Base-by-base conservation (phyloP, 2,329 filamentous ascomycete genomes). In the Arthrinium puccinioides region DNA sequence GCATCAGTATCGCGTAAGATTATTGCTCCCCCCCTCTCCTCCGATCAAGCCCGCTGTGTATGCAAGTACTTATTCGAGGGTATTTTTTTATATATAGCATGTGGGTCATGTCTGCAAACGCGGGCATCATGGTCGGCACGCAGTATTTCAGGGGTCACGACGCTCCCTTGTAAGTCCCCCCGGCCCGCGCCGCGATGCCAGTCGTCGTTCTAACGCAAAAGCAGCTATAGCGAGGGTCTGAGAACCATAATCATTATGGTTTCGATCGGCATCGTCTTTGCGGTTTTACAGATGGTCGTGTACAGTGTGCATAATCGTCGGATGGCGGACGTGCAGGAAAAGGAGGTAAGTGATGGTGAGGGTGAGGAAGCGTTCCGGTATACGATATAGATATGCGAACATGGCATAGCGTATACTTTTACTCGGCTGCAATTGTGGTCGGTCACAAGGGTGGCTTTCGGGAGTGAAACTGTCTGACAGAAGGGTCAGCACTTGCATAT, bases 41-140 rank as follows among this genome's bases (percentile, higher is more conserved):
- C 11, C 5, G 6, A 5, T 20, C 10, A 31, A 31, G n/a, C 15
- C 6, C 10, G 5, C 2, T 14, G 25, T 13, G 10, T 27, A 26
- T 8, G 4, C 6, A 13, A 25, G 13, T 14, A 9, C 4, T 5
- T 20, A 19, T 18, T 14, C 14, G 15, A 6, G 24, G 9, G 7
- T 14, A n/a, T 21, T 3, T 26, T 27, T 43, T 27, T 9, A 20
- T 5, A 13, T 15, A 1, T 24, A 55, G 44, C 1, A 61, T 66
- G 64, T 62, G 59, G 59, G 69, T 73, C 2, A 72, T 72, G 68
- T 62, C 56, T n/a, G 67, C 69, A 4, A 72, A 69, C 7, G 61
- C 53, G 10, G 69, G 70, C 1, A 42, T 73, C 37, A 71, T 73
- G 67, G 64, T 63, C 1, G 69, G 70, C 1, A 65, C 68, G 8